A percentile compares a stretch with the other conserved stretches of the same genome.
Conservation (phyloP, 148 eudicot species). For the Diospyros lotus region DNA sequence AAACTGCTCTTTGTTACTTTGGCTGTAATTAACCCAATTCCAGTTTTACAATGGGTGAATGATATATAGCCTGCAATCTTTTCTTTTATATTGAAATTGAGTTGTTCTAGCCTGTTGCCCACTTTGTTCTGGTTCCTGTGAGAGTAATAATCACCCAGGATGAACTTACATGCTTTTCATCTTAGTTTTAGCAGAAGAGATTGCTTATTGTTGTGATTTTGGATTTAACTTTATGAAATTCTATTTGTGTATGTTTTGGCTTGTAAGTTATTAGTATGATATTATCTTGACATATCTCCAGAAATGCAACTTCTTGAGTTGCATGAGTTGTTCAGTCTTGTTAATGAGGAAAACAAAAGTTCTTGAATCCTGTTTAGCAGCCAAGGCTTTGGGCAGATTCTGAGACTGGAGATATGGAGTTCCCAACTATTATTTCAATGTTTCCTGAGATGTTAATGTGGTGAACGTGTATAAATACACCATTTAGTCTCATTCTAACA, state of each 20-base stretch:
- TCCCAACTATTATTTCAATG: background rate
- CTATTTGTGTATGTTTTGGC: background rate
- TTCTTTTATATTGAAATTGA: background rate
- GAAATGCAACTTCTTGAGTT: background rate
- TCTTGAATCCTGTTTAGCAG: background rate
- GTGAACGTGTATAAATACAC: background rate
- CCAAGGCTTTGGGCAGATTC: background rate
- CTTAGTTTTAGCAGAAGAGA: background rate
- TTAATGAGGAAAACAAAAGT: too few relatives aligned
- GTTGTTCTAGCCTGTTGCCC: background rate
- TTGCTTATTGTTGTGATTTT: background rate
- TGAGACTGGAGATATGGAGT: background rate
- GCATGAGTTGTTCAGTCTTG: background rate
- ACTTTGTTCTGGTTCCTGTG: background rate
- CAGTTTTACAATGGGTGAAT: background rate
- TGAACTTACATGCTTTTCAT: background rate
- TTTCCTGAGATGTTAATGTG: background rate
- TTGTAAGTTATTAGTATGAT: too few relatives aligned
- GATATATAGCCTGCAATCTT: background rate
- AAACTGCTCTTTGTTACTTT: background rate
- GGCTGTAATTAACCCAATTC: background rate
- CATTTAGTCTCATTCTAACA: background rate
- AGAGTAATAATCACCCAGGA: background rate
- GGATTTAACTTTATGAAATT: background rate
- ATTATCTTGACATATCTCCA: too few relatives aligned